These are phyloP conservation scores for Sclerotinia trifoliorum DNA, from an alignment of 2,329 filamentous ascomycete genomes.

Conservation along the genomic window DNA sequence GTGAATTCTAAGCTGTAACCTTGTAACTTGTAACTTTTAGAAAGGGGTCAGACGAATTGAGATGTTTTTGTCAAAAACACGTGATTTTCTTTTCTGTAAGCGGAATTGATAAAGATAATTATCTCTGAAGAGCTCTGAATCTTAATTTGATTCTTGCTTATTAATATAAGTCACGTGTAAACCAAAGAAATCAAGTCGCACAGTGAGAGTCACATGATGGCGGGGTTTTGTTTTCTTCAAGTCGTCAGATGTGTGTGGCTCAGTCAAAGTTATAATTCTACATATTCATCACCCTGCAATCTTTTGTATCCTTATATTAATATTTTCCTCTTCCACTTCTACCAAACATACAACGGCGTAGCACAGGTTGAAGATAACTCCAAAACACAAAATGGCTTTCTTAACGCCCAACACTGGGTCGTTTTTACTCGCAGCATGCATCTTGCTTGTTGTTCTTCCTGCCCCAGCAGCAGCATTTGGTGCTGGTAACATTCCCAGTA, in stretches of 20 bases:
- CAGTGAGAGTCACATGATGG: not conserved
- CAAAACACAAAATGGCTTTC: constrained; percentile 28
- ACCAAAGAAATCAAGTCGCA: not conserved
- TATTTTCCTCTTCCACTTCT: not conserved
- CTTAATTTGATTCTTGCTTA: not conserved
- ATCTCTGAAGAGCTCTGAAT: too few relatives aligned
- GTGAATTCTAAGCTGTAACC: too few relatives aligned
- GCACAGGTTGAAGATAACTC: not conserved
- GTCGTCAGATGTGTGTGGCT: constrained; percentile 23
- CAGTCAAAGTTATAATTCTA: not conserved
- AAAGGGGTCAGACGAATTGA: too few relatives aligned
- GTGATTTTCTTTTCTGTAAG: too few relatives aligned
- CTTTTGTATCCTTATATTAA: not conserved
- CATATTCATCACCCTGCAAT: not conserved
- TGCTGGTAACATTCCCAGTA: constrained; percentile 70
- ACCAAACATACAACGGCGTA: not conserved
- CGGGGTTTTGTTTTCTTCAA: constrained; percentile 13
- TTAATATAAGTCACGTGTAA: not conserved
- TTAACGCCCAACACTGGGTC: constrained; percentile 29
- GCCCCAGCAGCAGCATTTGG: constrained; percentile 61
- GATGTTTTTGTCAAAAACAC: too few relatives aligned
- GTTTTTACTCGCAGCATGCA: constrained; percentile 49
- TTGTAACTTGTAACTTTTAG: too few relatives aligned
- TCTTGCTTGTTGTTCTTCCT: constrained; percentile 58
- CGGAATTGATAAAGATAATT: too few relatives aligned